phyloP scores from a whole-genome alignment of 148 eudicot species.

The Diospyros kaki region DNA sequence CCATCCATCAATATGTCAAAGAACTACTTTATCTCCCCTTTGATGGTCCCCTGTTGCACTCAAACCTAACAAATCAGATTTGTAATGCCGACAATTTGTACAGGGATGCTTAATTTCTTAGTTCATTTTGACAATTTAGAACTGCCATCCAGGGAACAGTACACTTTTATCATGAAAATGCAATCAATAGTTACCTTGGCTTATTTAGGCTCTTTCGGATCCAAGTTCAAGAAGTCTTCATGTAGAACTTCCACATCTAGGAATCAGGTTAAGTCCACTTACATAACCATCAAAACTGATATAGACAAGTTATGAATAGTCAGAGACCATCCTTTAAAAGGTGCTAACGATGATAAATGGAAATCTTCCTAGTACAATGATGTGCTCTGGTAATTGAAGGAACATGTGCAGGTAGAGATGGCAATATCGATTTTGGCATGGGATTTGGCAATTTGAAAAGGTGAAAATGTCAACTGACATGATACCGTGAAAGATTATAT shows the following conservation, averaged over 20 bases:
- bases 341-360: background rate
- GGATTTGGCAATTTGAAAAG: too few species aligned
- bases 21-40: background rate
- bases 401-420: too few species aligned
- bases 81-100: background rate
- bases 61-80: background rate
- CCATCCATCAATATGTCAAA: background rate
- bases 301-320: background rate
- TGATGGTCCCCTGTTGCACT: background rate
- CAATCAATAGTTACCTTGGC: slow-evolving; percentile 46
- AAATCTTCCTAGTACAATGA: background rate
- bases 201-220: slow-evolving; percentile 58
- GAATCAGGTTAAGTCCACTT: slow-evolving; percentile 47
- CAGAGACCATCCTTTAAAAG: background rate
- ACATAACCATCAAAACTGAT: background rate
- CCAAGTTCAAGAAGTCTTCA: slow-evolving; percentile 66
- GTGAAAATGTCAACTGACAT: too few species aligned
- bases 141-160: background rate
- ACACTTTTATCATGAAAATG: background rate
- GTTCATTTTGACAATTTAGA: background rate
- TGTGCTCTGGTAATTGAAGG: background rate
- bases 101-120: background rate
- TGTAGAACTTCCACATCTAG: slow-evolving; percentile 75
- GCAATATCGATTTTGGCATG: too few species aligned
- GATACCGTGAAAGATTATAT: too few species aligned